These are phyloP conservation scores for Trichoderma lentiforme DNA, from an alignment of 2,329 filamentous ascomycete species.

Conservation along the genomic window DNA sequence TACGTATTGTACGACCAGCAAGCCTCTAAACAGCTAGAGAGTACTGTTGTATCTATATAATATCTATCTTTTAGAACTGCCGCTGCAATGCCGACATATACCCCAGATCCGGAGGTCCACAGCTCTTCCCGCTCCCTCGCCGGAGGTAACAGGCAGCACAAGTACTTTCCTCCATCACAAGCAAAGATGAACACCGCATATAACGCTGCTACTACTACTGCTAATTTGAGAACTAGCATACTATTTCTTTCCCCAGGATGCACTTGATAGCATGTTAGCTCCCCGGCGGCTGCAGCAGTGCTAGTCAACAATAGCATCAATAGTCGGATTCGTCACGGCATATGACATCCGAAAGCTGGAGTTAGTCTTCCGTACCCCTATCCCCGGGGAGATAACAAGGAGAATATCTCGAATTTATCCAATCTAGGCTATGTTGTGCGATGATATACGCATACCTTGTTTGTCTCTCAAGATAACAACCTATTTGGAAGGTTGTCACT, in stretches of 20 bases:
- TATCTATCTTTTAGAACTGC: too few relatives aligned
- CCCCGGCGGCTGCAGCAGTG: neutral
- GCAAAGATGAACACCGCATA: neutral
- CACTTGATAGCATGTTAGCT: neutral
- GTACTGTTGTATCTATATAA: too few relatives aligned
- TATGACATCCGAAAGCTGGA: neutral
- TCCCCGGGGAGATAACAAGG: neutral
- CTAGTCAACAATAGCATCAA: neutral
- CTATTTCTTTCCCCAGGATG: neutral
- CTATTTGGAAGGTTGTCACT: neutral
- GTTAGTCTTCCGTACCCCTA: neutral
- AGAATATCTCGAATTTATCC: neutral
- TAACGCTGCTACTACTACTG: neutral
- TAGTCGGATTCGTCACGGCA: neutral
- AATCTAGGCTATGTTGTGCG: too few relatives aligned
- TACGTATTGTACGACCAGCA: too few relatives aligned
- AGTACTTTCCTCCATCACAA: neutral
- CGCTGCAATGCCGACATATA: neutral
- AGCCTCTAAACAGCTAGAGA: too few relatives aligned
- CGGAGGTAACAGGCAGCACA: neutral
- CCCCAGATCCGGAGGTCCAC: neutral
- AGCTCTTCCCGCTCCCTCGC: neutral
- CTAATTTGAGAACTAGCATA: neutral
- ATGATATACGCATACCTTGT: neutral
- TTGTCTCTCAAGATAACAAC: neutral